A percentile compares a stretch with the other conserved stretches of the same genome.
Evolutionary conservation across 1,284 basidiomycete species (phyloP).

Genomic region (Moesziomyces globuligerus): DNA sequence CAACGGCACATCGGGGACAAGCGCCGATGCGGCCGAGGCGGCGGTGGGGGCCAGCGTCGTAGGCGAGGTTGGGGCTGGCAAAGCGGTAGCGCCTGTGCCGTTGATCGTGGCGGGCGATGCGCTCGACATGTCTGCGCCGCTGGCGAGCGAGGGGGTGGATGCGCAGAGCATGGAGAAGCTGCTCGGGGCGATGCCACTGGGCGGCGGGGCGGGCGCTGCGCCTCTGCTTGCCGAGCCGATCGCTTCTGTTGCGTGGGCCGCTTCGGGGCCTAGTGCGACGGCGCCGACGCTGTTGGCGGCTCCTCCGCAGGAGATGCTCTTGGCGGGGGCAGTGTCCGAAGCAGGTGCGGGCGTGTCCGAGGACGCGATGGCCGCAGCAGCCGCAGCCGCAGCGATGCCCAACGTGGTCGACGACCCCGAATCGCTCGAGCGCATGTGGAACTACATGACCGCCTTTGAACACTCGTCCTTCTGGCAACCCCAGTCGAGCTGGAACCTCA

Average conservation of each 20-base stretch:
- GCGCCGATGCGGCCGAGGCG: not conserved
- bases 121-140: constrained; percentile 21
- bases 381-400: constrained; percentile 18
- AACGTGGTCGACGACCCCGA: constrained; percentile 37
- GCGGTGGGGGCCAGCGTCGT: not conserved
- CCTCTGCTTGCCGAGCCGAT: constrained; percentile 2
- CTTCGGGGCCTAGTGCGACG: constrained; percentile 13
- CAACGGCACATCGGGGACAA: not conserved
- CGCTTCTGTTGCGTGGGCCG: constrained; percentile 1
- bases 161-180: constrained; percentile 36
- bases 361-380: constrained; percentile 6
- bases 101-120: constrained; percentile 22
- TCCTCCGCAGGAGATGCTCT: constrained; percentile 11
- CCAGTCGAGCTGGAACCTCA: constrained; percentile 40
- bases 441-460: constrained; percentile 50
- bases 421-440: constrained; percentile 48
- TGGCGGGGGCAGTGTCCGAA: constrained; percentile 4
- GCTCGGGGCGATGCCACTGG: constrained; percentile 20
- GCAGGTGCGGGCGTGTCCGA: constrained; percentile 6
- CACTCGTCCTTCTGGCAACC: constrained; percentile 49
- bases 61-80: not conserved
- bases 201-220: constrained; percentile 10
- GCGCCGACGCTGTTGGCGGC: too few species aligned
- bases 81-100: constrained; percentile 12
- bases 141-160: constrained; percentile 9